Percentiles rank a stretch among this genome's conserved stretches.
phyloP scores from a whole-genome alignment of 192 early-diverging fungal genomes.

The Allomyces arbusculus region DNA sequence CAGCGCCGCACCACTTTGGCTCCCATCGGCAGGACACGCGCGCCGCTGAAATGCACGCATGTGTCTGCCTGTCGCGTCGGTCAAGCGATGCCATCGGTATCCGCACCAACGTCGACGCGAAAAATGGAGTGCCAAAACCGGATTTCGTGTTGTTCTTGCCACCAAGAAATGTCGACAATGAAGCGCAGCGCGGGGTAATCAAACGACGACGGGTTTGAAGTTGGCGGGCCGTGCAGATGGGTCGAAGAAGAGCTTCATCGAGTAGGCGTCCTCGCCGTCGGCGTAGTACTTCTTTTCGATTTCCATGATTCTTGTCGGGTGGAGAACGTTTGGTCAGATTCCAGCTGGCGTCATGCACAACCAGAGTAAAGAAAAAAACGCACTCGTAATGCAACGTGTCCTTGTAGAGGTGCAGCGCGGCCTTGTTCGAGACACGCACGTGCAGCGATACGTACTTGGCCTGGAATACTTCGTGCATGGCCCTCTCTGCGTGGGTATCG shows the following conservation, averaged over 20 bases:
- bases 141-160: background rate
- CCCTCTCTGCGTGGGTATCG: conserved; percentile 36
- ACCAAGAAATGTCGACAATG: background rate
- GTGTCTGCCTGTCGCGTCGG: too few relatives aligned
- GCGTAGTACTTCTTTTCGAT: conserved; percentile 95
- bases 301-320: conserved; percentile 12
- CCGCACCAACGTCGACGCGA: too few relatives aligned
- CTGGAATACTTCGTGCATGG: conserved; percentile 74
- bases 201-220: background rate
- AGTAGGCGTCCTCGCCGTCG: conserved; percentile 84
- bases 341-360: too few relatives aligned
- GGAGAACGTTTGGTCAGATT: too few relatives aligned
- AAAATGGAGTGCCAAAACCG: too few relatives aligned
- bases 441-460: conserved; percentile 82
- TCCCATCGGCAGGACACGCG: too few relatives aligned
- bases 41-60: too few relatives aligned
- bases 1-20: too few relatives aligned
- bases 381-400: conserved; percentile 80
- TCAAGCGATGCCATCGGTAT: too few relatives aligned
- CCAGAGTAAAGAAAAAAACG: conserved; percentile 5
- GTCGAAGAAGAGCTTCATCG: conserved; percentile 23
- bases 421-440: conserved; percentile 80
- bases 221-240: background rate
- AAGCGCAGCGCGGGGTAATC: background rate
- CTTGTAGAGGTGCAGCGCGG: conserved; percentile 79